Conservation (phyloP, 495 filamentous ascomycete genomes). For the Trichoderma asperelloides region DNA sequence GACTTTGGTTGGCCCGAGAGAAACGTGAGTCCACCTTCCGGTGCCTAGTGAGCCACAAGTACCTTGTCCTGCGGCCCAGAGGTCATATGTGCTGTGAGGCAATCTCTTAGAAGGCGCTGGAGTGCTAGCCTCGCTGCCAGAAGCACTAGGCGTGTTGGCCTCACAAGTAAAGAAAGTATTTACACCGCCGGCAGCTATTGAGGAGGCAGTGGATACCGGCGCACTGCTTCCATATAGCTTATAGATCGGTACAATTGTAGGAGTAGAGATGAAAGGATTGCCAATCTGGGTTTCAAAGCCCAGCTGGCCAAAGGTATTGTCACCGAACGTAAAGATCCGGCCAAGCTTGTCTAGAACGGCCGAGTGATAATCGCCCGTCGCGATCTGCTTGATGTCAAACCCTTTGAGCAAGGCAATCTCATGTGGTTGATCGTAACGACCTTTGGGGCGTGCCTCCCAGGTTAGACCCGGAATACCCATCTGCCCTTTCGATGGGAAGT, state of each 20-base stretch:
- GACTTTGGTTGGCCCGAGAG: slow-evolving; percentile 69
- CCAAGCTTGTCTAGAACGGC: slow-evolving; percentile 66
- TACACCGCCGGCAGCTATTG: slow-evolving; percentile 72
- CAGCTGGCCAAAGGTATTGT: slow-evolving; percentile 81
- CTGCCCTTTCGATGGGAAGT: slow-evolving; percentile 76
- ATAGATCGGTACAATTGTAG: slow-evolving; percentile 56
- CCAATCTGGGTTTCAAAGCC: slow-evolving; percentile 61
- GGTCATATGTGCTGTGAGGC: slow-evolving; percentile 48
- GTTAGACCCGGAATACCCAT: slow-evolving; percentile 75
- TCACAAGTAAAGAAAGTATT: slow-evolving; percentile 86
- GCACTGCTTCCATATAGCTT: slow-evolving; percentile 59
- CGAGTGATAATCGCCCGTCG: slow-evolving; percentile 82
- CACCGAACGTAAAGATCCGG: slow-evolving; percentile 77
- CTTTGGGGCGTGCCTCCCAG: slow-evolving; percentile 68
- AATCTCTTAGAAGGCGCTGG: slow-evolving; percentile 18
- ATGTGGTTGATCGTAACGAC: slow-evolving; percentile 70
- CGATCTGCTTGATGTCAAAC: slow-evolving; percentile 55
- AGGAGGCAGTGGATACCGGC: slow-evolving; percentile 52
- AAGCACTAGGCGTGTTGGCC: slow-evolving; percentile 36
- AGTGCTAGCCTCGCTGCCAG: not conserved
- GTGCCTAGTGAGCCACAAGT: slow-evolving; percentile 77
- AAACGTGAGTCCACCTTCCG: slow-evolving; percentile 84
- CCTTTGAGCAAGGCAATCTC: slow-evolving; percentile 49
- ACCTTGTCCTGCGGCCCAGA: slow-evolving; percentile 77
- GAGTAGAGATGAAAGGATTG: slow-evolving; percentile 54